phyloP scores from a whole-genome alignment of 345 rosid genomes.

The Aquilaria yunnanensis region DNA sequence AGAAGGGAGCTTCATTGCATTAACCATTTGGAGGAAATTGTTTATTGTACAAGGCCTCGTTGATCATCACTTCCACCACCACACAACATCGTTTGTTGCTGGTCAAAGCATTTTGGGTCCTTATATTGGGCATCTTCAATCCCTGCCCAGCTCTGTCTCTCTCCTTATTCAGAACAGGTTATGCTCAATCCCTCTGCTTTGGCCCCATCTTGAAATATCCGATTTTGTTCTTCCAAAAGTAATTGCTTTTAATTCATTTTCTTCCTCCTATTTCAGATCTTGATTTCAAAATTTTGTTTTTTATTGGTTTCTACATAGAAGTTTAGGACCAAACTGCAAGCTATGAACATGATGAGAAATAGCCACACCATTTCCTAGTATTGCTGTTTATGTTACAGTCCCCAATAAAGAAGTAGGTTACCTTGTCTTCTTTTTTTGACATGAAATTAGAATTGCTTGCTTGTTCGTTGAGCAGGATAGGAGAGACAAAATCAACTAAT shows the following conservation, averaged over 20 bases:
- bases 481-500: too few relatives aligned
- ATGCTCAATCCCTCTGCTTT: constrained; percentile 46
- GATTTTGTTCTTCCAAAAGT: not conserved
- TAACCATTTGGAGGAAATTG: too few relatives aligned
- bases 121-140: constrained; percentile 53
- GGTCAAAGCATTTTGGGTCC: constrained; percentile 61
- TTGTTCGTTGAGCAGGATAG: too few relatives aligned
- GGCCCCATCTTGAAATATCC: constrained; percentile 42
- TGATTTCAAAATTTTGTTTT: not conserved
- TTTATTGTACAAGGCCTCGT: constrained; percentile 17
- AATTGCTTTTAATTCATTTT: not conserved
- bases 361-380: constrained; percentile 46
- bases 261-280: not conserved
- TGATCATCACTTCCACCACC: constrained; percentile 20
- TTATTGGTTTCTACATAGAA: constrained; percentile 36
- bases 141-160: constrained; percentile 29
- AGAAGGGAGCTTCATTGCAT: too few relatives aligned
- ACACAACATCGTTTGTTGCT: constrained; percentile 46
- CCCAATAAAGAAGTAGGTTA: constrained; percentile 85
- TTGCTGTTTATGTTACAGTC: constrained; percentile 36
- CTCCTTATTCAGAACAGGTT: constrained; percentile 41
- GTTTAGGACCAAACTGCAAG: constrained; percentile 26
- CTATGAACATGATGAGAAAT: constrained; percentile 56
- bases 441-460: not conserved
- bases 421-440: not conserved